Conservation (phyloP, 805 yeast genomes). For the Zygotorulaspora chibaensis region DNA sequence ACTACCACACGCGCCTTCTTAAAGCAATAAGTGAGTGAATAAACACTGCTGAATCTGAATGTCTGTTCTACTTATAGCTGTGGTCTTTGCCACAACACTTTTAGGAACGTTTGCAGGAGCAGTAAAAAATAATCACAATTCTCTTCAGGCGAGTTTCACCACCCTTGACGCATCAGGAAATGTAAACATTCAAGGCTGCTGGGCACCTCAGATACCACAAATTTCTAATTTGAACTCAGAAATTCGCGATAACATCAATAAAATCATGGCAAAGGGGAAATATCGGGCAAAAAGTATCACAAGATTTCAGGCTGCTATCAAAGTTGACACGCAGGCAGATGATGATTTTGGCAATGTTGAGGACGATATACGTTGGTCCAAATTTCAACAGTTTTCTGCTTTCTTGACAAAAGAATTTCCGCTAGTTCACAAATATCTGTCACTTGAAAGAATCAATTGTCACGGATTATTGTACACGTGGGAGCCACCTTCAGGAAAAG, state of each 20-base stretch:
- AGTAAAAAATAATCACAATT: background rate
- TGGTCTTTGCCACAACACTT: slow-evolving; percentile 1
- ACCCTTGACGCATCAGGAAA: background rate
- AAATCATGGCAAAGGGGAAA: background rate
- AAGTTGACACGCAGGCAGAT: slow-evolving; percentile 3
- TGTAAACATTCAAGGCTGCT: background rate
- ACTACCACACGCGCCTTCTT: no score
- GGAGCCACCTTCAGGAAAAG: background rate
- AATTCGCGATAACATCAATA: slow-evolving; percentile 2
- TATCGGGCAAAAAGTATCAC: slow-evolving; percentile 1
- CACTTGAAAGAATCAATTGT: slow-evolving; percentile 1
- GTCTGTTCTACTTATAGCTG: background rate
- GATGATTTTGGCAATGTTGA: slow-evolving; percentile 8
- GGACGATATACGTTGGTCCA: slow-evolving; percentile 7
- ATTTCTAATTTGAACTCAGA: slow-evolving; percentile 1
- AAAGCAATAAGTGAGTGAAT: no score
- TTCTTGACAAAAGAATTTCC: slow-evolving; percentile 7
- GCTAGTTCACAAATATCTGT: slow-evolving; percentile 4
- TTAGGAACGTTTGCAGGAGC: slow-evolving; percentile 1
- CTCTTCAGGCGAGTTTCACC: background rate
- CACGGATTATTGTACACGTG: slow-evolving; percentile 6
- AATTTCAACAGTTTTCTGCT: slow-evolving; percentile 7
- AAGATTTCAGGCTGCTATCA: slow-evolving; percentile 3
- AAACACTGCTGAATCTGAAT: no score
- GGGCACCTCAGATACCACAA: slow-evolving; percentile 4